phyloP scores from a whole-genome alignment of 371 early-diverging fungal species.

The Mucor saturninus region DNA sequence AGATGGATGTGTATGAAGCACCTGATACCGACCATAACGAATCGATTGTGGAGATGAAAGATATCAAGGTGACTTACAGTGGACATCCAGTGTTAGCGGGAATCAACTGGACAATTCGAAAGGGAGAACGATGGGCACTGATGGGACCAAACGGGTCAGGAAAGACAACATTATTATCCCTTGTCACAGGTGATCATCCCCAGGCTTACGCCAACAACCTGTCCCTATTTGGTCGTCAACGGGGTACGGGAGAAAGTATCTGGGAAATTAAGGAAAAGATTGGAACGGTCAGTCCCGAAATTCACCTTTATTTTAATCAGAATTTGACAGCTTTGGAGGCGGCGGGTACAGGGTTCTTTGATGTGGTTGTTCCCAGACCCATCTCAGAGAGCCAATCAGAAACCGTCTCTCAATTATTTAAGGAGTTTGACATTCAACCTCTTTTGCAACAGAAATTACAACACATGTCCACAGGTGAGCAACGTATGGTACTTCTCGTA shows the following conservation, averaged over 20 bases:
- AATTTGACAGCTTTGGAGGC: slow-evolving; percentile 45
- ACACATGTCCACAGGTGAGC: slow-evolving; percentile 62
- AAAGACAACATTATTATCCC: slow-evolving; percentile 64
- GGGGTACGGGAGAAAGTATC: slow-evolving; percentile 63
- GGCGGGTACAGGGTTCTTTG: slow-evolving; percentile 53
- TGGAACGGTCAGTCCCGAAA: slow-evolving; percentile 61
- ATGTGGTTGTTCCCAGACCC: slow-evolving; percentile 45
- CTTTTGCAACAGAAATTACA: slow-evolving; percentile 34
- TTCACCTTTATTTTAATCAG: slow-evolving; percentile 61
- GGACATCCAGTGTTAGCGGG: slow-evolving; percentile 50
- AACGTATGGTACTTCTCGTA: slow-evolving; percentile 56
- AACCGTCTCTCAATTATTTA: slow-evolving; percentile 34
- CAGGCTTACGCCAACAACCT: slow-evolving; percentile 68
- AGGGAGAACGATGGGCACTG: slow-evolving; percentile 64
- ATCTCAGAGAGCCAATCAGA: slow-evolving; percentile 24
- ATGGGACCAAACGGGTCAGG: slow-evolving; percentile 66
- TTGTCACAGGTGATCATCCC: slow-evolving; percentile 69
- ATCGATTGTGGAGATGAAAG: slow-evolving; percentile 49
- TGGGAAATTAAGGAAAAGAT: slow-evolving; percentile 62
- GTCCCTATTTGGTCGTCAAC: slow-evolving; percentile 57
- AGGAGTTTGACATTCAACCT: slow-evolving; percentile 47
- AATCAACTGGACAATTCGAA: slow-evolving; percentile 56
- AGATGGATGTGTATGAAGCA: neutral
- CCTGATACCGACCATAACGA: slow-evolving; percentile 17
- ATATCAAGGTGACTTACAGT: slow-evolving; percentile 53